A percentile compares a stretch with the other conserved stretches of the same genome.
phyloP scores from a whole-genome alignment of 345 rosid species.

The Pelargonium nanum region DNA sequence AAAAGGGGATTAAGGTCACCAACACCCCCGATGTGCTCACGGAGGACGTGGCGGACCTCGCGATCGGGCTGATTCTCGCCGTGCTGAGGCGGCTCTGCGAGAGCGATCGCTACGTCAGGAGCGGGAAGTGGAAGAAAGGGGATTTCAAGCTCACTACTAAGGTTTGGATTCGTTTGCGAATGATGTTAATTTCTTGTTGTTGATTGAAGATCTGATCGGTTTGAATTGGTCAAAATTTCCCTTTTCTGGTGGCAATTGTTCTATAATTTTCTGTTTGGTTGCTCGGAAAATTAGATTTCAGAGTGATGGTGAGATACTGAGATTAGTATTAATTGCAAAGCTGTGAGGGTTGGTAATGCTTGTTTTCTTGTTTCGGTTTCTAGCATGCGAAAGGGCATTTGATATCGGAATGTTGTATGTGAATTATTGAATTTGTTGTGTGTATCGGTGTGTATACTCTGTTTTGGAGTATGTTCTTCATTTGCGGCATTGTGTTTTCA shows the following conservation, averaged over 20 bases:
- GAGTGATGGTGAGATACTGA: not conserved
- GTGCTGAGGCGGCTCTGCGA: slow-evolving; percentile 60
- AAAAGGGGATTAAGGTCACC: slow-evolving; percentile 59
- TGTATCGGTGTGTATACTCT: too few species aligned
- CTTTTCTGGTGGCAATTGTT: not conserved
- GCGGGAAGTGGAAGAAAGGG: slow-evolving; percentile 62
- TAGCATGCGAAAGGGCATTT: too few species aligned
- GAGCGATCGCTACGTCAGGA: slow-evolving; percentile 55
- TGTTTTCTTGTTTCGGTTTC: not conserved
- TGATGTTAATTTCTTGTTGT: not conserved
- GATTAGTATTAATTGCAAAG: too few species aligned
- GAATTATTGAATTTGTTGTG: too few species aligned
- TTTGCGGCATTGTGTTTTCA: too few species aligned
- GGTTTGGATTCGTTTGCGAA: slow-evolving; percentile 32
- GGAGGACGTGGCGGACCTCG: slow-evolving; percentile 83
- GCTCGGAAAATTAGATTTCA: not conserved
- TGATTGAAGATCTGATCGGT: not conserved
- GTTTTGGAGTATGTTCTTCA: too few species aligned
- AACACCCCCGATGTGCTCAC: slow-evolving; percentile 86
- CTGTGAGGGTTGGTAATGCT: not conserved
- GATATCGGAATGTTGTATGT: too few species aligned
- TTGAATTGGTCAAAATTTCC: too few species aligned
- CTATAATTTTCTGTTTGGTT: not conserved
- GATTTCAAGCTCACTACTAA: slow-evolving; percentile 54
- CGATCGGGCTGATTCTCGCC: slow-evolving; percentile 59